phyloP scores from a whole-genome alignment of 192 early-diverging fungal genomes.

The Dissophora globulifera region DNA sequence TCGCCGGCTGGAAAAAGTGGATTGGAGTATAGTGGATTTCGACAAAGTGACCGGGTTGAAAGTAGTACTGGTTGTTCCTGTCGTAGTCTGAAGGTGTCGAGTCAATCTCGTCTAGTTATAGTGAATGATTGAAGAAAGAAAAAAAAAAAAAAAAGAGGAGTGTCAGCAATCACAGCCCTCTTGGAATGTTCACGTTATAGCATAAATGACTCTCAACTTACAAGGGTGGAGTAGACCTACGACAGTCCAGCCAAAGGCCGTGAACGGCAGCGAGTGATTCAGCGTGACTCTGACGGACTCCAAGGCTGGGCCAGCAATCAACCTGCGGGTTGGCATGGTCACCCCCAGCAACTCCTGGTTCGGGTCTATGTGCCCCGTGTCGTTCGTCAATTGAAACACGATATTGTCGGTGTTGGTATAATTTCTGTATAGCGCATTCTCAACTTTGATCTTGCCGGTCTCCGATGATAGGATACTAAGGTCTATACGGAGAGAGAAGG shows the following conservation, averaged over 20 bases:
- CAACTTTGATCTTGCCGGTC: background rate
- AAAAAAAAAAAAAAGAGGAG: background rate
- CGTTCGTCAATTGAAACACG: no score
- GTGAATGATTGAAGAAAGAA: no score
- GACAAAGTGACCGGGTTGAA: constrained; percentile 26
- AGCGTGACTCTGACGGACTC: background rate
- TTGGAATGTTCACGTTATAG: no score
- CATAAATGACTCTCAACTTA: no score
- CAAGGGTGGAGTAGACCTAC: constrained; percentile 10
- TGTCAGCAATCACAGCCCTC: no score
- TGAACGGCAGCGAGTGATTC: background rate
- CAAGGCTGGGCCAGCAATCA: background rate
- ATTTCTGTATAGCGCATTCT: background rate
- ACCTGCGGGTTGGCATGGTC: no score
- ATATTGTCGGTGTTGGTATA: background rate
- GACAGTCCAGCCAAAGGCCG: constrained; percentile 3
- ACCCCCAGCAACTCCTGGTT: no score
- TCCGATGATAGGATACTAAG: background rate
- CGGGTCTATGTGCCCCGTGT: no score
- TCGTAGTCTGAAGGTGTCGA: background rate
- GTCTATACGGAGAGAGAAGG: background rate
- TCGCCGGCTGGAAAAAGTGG: background rate
- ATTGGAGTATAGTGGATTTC: constrained; percentile 30
- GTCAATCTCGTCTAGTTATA: background rate
- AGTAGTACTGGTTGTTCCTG: constrained; percentile 12